Evolutionary conservation across 192 early-diverging fungal species (phyloP), one percentile per base, ranked within the genome.

Genomic region (Coemansia nantahalensis): DNA sequence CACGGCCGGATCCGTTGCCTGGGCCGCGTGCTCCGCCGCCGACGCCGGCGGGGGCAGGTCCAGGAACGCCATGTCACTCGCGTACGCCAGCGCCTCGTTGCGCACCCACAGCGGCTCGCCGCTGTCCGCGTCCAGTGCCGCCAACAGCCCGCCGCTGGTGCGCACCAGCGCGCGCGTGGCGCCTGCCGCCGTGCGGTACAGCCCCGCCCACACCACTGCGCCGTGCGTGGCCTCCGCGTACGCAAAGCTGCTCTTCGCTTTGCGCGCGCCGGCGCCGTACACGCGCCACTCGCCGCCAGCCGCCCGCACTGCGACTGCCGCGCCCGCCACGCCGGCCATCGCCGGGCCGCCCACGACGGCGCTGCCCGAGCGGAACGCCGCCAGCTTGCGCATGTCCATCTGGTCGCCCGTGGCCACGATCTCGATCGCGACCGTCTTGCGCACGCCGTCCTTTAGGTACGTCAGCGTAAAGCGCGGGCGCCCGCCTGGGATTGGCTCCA

Each of bases 51-150:
- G 48, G 2, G 92, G 91, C 8, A 98, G 72, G 36, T 94, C 92
- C 37, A 98, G 61, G 64, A 93, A 91, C 45, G 72, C 85, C 35
- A 86, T 81, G 23, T 83, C 83, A 2, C 64, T 63, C 5, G 79
- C 72, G 42, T 90, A 78, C 0, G 91, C 80, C 48, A 96, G 71
- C 16, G 89, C 82, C 66, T 98, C 95, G 40, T 94, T 87, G 31
- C 91, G 83, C n/a, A 81, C 73, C 95, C 95, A 98, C 17, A 82
- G 35, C 13, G 68, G 58, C 43, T 33, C 59, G 63, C 37, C 53
- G 57, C 55, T 38, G 23, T 40, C 61, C 51, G 56, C 56, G 72
- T 59, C 70, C 69, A 86, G 45, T 70, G 63, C 60, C 59, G 75
- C 44, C 71, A 79, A 15, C 66, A 86, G 19, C 0, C 84, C 85